Conservation (phyloP, 1,139 yeast genomes). For the Yamadazyma songkhlaensis region DNA sequence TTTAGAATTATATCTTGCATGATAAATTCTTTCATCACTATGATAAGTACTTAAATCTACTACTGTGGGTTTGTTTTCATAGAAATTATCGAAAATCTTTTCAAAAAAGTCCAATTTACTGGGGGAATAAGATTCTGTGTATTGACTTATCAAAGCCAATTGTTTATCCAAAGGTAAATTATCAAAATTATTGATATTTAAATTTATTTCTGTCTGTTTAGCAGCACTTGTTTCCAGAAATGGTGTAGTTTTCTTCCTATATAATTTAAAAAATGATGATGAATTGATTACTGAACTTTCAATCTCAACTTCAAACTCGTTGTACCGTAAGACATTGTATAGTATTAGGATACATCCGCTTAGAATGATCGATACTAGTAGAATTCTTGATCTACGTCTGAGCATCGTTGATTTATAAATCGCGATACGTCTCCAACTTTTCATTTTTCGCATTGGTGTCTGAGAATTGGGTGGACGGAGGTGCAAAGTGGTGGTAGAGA, state of each 20-base stretch:
- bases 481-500: no score
- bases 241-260: slow-evolving; percentile 11
- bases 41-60: slow-evolving; percentile 32
- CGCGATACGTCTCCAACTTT: neutral
- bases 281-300: slow-evolving; percentile 6
- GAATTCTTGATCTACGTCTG: slow-evolving; percentile 1
- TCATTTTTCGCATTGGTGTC: no score
- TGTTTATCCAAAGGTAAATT: slow-evolving; percentile 7
- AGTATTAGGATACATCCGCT: slow-evolving; percentile 1
- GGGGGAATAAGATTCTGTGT: slow-evolving; percentile 6
- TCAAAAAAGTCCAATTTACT: slow-evolving; percentile 23
- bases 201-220: slow-evolving; percentile 11
- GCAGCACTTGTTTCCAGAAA: slow-evolving; percentile 17
- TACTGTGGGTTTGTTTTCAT: slow-evolving; percentile 36
- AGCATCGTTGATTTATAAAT: neutral
- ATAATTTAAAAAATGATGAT: slow-evolving; percentile 2
- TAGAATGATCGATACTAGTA: slow-evolving; percentile 4
- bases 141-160: slow-evolving; percentile 8
- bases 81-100: slow-evolving; percentile 33
- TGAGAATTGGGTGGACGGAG: no score
- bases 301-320: slow-evolving; percentile 13
- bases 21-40: slow-evolving; percentile 41
- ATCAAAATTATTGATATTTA: slow-evolving; percentile 14
- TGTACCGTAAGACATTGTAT: slow-evolving; percentile 2
- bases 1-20: slow-evolving; percentile 47